Evolutionary conservation across 495 filamentous ascomycete genomes (phyloP), one percentile per base, ranked within the genome.

Genomic region (Hypoxylon intermedium): DNA sequence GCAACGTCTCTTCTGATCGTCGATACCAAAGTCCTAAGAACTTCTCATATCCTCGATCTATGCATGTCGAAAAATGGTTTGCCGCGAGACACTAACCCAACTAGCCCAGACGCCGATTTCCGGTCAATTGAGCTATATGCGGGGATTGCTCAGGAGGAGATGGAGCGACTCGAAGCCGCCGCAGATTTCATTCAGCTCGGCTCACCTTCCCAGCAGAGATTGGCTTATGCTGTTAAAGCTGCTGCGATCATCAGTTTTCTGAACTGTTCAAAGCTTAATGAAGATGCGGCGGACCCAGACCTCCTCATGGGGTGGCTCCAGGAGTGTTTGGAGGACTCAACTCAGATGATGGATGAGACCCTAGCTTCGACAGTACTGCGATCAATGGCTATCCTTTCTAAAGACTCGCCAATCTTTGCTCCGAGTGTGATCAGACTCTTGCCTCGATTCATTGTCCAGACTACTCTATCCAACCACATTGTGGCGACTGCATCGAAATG

Each of bases 291-390:
- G 6, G 93, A 94, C 67, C 78, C 82, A 23, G 91, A 97, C 37
- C 69, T 87, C n/a, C 82, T 98, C 19, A 82, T 95, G 73, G 77
- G 83, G 6, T 98, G 95, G 95, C 80, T 98, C 19, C 89, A 96
- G 55, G 83, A 87, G 62, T 85, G 87, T 6, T 75, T 97, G 36
- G 76, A 79, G 18, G 90, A 98, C 69, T 75, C 87, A 4, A 79
- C 85, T 41, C 90, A 97, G 67, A 95, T 97, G 83, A 82, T 87
- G 1, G 87, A 89, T 67, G 80, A 85, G 40, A 82, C 79, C 9
- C 74, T 98, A 48, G 91, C 91, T 3, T 80, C 84, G 15, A 85
- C 85, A 3, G 85, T 92, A 7, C 79, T 98, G 38, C 91, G 89
- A 74, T 87, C 87, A 43, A 85, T 96, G 75, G 89, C 92, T 6